phyloP scores from a whole-genome alignment of 2,329 filamentous ascomycete genomes.

The Zalaria obscura region DNA sequence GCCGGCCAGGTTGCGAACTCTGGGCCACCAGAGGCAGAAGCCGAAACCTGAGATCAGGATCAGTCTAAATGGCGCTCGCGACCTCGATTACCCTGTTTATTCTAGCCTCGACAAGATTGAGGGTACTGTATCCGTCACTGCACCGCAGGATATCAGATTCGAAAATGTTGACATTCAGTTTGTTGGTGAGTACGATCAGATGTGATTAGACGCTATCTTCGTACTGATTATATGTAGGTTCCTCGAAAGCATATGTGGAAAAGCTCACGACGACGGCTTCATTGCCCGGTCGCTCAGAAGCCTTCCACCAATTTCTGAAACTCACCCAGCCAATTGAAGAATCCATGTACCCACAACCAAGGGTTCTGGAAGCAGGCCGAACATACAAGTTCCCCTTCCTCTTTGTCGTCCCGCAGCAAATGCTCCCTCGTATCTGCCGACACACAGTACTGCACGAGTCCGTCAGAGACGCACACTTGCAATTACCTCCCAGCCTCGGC shows the following conservation, averaged over 20 bases:
- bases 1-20: conserved; percentile 2
- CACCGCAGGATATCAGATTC: conserved; percentile 38
- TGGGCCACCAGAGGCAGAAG: conserved; percentile 1
- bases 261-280: conserved; percentile 36
- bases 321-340: conserved; percentile 45
- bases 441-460: conserved; percentile 37
- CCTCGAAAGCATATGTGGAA: conserved; percentile 39
- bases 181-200: conserved; percentile 27
- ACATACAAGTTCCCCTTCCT: conserved; percentile 47
- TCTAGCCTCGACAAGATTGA: conserved; percentile 45
- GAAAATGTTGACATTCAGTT: conserved; percentile 46
- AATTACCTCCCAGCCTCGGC: conserved; percentile 48
- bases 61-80: conserved; percentile 20
- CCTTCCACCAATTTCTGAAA: conserved; percentile 46
- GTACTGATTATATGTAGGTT: conserved; percentile 21
- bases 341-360: conserved; percentile 37
- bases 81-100: conserved; percentile 30
- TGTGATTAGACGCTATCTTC: conserved; percentile 9
- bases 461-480: conserved; percentile 40
- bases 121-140: conserved; percentile 36
- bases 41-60: conserved; percentile 29
- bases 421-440: conserved; percentile 45
- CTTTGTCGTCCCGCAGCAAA: conserved; percentile 46
- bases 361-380: conserved; percentile 38
- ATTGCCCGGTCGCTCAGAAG: conserved; percentile 39